phyloP scores from a whole-genome alignment of 2,329 filamentous ascomycete genomes.

The Dichotomopilus funicola region DNA sequence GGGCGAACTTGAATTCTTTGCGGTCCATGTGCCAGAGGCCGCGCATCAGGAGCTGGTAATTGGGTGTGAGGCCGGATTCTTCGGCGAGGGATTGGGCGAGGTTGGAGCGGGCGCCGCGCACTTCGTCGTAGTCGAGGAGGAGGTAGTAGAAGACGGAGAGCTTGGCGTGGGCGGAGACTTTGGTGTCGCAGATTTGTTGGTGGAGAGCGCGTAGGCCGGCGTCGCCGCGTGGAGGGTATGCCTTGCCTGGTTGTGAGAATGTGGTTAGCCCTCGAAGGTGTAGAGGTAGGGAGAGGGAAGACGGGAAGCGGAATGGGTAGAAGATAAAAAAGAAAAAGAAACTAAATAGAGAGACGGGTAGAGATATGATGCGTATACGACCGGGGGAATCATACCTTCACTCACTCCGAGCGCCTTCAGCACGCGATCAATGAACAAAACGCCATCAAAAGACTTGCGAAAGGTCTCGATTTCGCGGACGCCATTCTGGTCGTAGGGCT shows the following conservation, averaged over 20 bases:
- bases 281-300: slow-evolving; percentile 20
- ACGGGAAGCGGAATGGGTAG: no score
- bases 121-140: slow-evolving; percentile 63
- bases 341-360: background rate
- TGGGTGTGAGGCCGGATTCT: slow-evolving; percentile 60
- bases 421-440: slow-evolving; percentile 74
- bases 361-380: background rate
- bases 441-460: slow-evolving; percentile 61
- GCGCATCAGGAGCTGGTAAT: slow-evolving; percentile 74
- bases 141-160: slow-evolving; percentile 80
- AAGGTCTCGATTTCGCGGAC: slow-evolving; percentile 58
- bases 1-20: slow-evolving; percentile 60
- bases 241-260: slow-evolving; percentile 39
- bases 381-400: slow-evolving; percentile 48
- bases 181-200: slow-evolving; percentile 58
- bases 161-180: slow-evolving; percentile 67
- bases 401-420: slow-evolving; percentile 62
- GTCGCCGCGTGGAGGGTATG: slow-evolving; percentile 69
- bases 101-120: slow-evolving; percentile 42
- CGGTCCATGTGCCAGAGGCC: slow-evolving; percentile 77
- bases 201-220: slow-evolving; percentile 63
- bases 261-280: background rate
- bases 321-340: background rate
- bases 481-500: slow-evolving; percentile 55
- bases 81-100: slow-evolving; percentile 52